These are phyloP conservation scores for Yarrowia keelungensis DNA, from an alignment of 805 yeast species.

Conservation along the genomic window DNA sequence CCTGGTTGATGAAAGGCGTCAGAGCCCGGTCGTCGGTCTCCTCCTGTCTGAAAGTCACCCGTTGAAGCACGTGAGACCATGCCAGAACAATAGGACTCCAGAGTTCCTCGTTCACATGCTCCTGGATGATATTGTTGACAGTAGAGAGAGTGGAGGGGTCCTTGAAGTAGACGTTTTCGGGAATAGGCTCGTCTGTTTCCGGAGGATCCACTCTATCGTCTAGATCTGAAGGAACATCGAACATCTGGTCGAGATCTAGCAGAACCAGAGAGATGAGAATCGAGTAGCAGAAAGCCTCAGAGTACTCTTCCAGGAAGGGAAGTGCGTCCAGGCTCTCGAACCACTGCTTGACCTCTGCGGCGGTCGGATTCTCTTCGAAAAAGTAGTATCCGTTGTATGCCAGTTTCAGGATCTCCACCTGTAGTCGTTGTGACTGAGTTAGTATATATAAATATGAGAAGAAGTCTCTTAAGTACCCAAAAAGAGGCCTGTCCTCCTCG, in stretches of 20 bases:
- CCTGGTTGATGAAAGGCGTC: conserved; percentile 20
- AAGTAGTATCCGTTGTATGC: conserved; percentile 26
- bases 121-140: conserved; percentile 41
- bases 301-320: conserved; percentile 1
- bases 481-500: no score
- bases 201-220: conserved; percentile 25
- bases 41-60: conserved; percentile 44
- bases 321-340: conserved; percentile 5
- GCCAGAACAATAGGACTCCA: conserved; percentile 43
- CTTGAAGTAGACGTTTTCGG: conserved; percentile 29
- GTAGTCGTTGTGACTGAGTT: conserved; percentile 21
- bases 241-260: conserved; percentile 46
- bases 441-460: neutral
- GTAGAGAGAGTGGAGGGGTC: conserved; percentile 43
- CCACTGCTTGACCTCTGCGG: conserved; percentile 22
- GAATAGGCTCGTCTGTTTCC: neutral
- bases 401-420: conserved; percentile 16
- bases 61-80: conserved; percentile 47
- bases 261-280: conserved; percentile 43
- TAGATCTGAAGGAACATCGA: conserved; percentile 39
- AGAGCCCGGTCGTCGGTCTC: conserved; percentile 37
- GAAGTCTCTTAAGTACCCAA: no score
- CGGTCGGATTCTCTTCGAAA: neutral
- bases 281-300: conserved; percentile 23
- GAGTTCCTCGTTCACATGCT: conserved; percentile 14